phyloP scores from a whole-genome alignment of 2,329 filamentous ascomycete genomes.

The Clarireedia sp. region DNA sequence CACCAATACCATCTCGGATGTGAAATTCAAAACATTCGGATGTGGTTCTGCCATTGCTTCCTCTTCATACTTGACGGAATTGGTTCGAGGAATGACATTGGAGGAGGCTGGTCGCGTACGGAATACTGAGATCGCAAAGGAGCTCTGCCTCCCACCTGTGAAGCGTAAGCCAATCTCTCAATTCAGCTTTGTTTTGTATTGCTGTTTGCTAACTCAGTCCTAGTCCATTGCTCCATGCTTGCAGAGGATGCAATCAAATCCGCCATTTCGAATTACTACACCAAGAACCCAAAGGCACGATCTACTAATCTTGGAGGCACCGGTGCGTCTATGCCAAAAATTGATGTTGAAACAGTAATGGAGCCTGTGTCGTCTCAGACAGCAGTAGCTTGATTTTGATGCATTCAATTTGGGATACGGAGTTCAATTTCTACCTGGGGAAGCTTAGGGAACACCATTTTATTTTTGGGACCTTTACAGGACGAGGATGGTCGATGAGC shows the following conservation, averaged over 20 bases:
- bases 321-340: constrained; percentile 57
- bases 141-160: constrained; percentile 80
- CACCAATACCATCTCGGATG: constrained; percentile 82
- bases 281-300: constrained; percentile 73
- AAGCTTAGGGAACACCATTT: background rate
- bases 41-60: constrained; percentile 92
- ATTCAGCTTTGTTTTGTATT: constrained; percentile 1
- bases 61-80: constrained; percentile 87
- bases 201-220: constrained; percentile 21
- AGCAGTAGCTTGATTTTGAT: constrained; percentile 14
- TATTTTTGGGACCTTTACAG: background rate
- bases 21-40: constrained; percentile 97
- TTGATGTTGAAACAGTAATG: constrained; percentile 51
- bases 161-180: constrained; percentile 56
- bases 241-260: constrained; percentile 91
- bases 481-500: too few species aligned
- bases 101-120: constrained; percentile 88
- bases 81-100: constrained; percentile 91
- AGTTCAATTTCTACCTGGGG: background rate
- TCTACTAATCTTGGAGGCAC: constrained; percentile 72
- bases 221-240: constrained; percentile 87
- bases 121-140: constrained; percentile 98
- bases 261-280: constrained; percentile 84
- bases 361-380: constrained; percentile 27
- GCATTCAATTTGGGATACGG: background rate